A percentile compares a stretch with the other conserved stretches of the same genome.
phyloP scores from a whole-genome alignment of 2,329 filamentous ascomycete species.

The Trichoderma harzianum region DNA sequence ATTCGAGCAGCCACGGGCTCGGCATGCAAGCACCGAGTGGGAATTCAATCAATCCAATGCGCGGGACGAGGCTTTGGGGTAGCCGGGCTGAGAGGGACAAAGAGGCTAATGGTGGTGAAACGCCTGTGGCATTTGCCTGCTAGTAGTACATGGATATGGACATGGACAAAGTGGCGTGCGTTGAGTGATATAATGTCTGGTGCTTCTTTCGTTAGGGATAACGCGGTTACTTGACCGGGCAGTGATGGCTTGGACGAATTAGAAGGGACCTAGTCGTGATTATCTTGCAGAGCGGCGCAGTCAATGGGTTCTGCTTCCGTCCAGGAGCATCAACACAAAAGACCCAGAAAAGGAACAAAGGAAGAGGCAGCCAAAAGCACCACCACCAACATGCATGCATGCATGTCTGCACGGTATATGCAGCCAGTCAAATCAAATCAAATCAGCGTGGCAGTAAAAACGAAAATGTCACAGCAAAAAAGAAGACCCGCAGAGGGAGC shows the following conservation, averaged over 20 bases:
- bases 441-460: background rate
- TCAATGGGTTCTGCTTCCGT: background rate
- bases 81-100: background rate
- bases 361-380: conserved; percentile 9
- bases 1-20: background rate
- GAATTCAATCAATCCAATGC: background rate
- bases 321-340: background rate
- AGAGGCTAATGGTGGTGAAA: conserved; percentile 1
- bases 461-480: background rate
- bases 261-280: background rate
- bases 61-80: background rate
- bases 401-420: background rate
- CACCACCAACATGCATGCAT: background rate
- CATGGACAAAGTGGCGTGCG: conserved; percentile 1
- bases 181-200: background rate
- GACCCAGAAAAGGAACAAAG: background rate
- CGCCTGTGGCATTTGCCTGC: background rate
- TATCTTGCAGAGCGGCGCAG: background rate
- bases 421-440: background rate
- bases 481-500: background rate
- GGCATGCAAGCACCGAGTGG: background rate
- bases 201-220: background rate
- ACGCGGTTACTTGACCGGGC: background rate
- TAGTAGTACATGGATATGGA: background rate
- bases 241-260: background rate